Evolutionary conservation across 805 yeast genomes (phyloP), one percentile per base, ranked within the genome.

Genomic region (Wickerhamomyces mucosus): DNA sequence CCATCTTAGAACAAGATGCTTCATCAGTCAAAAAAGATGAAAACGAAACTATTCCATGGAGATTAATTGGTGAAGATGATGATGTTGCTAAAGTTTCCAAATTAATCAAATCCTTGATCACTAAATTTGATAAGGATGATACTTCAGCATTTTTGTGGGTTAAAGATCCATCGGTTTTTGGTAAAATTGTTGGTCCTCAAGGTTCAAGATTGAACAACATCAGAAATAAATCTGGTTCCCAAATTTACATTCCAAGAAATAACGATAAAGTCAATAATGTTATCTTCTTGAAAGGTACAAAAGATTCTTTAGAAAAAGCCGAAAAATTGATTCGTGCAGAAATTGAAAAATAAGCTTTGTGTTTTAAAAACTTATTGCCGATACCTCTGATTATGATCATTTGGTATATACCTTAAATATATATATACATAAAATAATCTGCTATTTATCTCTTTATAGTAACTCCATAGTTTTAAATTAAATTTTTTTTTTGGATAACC

Each of bases 101-200:
- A 38, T 46, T 61, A 32, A 63, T 84, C 36, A 59, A 69, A 39
- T 59, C 59, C 17, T 60, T 73, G 34, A 55, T 82, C 43, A 66
- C 55, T 19, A 53, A 55, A 26, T 73, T 72, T 31, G 48, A 61
- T 36, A 45, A 48, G 15, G 73, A 72, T 31, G 63, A 65, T 27
- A 46, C 59, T 26, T 61, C 59, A 29, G 92, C 77, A 11, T 82
- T 73, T 70, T 57, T 80, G 38, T 78, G 79, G 68, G 57, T 73
- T 24, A 55, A 69, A 26, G 65, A 71, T 35, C 56, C 73, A 11
- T 49, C 56, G 18, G 51, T 52, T 27, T 78, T 80, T 54, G 69
- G 78, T 36, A 70, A 65, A 51, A 63, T 84, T 32, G 71, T 85
- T 40, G 95, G 95, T 7, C 75, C 84, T 12, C 78, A 72, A 43